Evolutionary conservation across 1,284 basidiomycete species (phyloP), one percentile per base, ranked within the genome.

Genomic region (Trichosporon faecale): DNA sequence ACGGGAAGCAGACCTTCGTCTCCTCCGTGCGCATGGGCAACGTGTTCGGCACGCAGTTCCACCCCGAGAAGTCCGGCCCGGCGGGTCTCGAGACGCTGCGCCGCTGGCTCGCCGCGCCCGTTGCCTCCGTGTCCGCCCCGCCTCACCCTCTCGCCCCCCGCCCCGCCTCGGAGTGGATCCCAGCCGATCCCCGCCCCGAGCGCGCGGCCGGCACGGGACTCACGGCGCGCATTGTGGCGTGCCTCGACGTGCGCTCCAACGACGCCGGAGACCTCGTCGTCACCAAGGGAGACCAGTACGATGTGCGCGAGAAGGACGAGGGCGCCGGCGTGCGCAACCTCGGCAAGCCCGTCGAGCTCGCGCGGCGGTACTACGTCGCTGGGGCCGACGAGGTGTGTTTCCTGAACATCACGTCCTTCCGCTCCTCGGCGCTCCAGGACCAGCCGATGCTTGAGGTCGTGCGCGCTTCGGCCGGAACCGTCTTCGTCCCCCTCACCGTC

Each of bases 381-480:
- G 96, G 95, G 37, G 97, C 97, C 63, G 97, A 99, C 85, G 97
- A 99, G 84, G 87, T 99, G 65, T 96, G 94, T 78, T 91, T 99
- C 77, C 90, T 99, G 81, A 99, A 99, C 85, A 99, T 99, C 86
- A 99, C 97, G 8, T 98, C 95, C 68, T 99, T 99, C 89, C 92
- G 97, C 72, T 91, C 93, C 75, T 98, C 94, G 7, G 95, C 97
- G 0, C 87, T 99, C 55, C 90, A 88, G 67, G 97, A 99, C 84
- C 97, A 99, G 84, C 97, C 97, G 0, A 99, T 99, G 97, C 89
- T 99, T 68, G 91, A 93, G 60, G 92, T 99, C 76, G 93, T 99
- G 66, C 90, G 92, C 68, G 89, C 90, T 0, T 92, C 95, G 0
- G 95, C 97, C 0, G 90, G 93, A 81, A 89, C 89, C 66, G 89